Evolutionary conservation across 768 basidiomycete genomes (phyloP).

Genomic region (Mycena pura): DNA sequence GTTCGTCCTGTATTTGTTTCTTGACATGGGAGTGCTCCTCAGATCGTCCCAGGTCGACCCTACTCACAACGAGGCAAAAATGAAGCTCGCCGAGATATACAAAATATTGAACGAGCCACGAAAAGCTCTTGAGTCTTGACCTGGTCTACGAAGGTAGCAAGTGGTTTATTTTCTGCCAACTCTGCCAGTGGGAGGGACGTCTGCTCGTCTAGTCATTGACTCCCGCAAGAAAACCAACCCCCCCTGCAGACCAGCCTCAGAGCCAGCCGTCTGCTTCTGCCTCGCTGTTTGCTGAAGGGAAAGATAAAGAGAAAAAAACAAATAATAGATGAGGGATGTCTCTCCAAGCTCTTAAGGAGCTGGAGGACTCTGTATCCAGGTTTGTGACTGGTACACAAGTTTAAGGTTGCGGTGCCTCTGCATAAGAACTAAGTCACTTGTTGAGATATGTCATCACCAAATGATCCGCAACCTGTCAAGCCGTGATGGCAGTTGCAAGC

Average conservation of each 20-base stretch:
- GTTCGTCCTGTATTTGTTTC: no score
- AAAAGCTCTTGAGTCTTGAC: conserved; percentile 84
- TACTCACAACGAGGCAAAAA: conserved; percentile 79
- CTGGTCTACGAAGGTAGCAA: conserved; percentile 80
- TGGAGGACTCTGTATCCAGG: no score
- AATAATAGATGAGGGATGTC: conserved; percentile 53
- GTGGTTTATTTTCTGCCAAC: not conserved
- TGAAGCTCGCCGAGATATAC: conserved; percentile 89
- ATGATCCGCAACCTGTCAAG: no score
- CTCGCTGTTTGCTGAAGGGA: conserved; percentile 12
- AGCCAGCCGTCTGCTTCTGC: not conserved
- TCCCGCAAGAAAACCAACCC: conserved; percentile 53
- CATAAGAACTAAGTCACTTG: no score
- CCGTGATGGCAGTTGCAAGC: no score
- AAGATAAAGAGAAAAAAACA: conserved; percentile 26
- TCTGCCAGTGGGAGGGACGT: not conserved
- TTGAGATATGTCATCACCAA: no score
- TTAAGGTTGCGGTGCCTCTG: no score
- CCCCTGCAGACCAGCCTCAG: not conserved
- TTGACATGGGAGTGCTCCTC: no score
- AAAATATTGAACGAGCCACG: conserved; percentile 83
- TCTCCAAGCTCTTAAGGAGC: conserved; percentile 60
- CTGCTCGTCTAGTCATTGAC: conserved; percentile 53
- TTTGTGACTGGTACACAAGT: no score
- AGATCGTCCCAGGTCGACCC: conserved; percentile 83